Conservation (phyloP, 768 basidiomycete genomes). For the Auricularia auricula-judae region DNA sequence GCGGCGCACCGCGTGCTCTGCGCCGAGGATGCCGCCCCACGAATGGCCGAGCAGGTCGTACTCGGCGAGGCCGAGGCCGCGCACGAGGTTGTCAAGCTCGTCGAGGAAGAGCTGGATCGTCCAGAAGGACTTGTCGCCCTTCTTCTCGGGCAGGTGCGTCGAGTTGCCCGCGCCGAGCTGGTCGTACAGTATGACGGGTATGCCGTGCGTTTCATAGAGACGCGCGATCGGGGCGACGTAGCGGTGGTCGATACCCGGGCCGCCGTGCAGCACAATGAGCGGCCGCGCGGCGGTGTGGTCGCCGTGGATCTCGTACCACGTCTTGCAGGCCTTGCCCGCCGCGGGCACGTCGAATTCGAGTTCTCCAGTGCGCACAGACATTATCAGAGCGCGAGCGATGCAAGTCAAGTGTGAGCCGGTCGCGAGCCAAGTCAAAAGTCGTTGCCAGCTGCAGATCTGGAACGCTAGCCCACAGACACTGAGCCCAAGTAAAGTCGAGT, state of each 20-base stretch:
- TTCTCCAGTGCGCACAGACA: neutral
- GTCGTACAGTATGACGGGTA: slow-evolving; percentile 8
- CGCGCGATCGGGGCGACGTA: slow-evolving; percentile 5
- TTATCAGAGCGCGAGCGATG: neutral
- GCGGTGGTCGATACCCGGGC: slow-evolving; percentile 6
- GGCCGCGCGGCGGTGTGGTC: slow-evolving; percentile 17
- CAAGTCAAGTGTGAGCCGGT: too few relatives aligned
- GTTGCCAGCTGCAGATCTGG: too few relatives aligned
- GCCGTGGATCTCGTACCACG: slow-evolving; percentile 36
- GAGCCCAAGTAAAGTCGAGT: too few relatives aligned
- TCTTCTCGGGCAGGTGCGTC: slow-evolving; percentile 7
- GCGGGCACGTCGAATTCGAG: slow-evolving; percentile 13
- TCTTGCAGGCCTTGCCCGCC: slow-evolving; percentile 26
- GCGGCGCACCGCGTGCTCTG: slow-evolving; percentile 1
- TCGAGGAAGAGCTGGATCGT: slow-evolving; percentile 6
- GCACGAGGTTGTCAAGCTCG: slow-evolving; percentile 6
- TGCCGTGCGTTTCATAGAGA: neutral
- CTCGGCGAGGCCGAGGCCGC: slow-evolving; percentile 2
- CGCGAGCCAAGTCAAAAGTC: too few relatives aligned
- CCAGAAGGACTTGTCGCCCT: slow-evolving; percentile 5
- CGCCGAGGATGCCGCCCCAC: slow-evolving; percentile 6
- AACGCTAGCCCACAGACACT: too few relatives aligned
- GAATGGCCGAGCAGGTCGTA: slow-evolving; percentile 6
- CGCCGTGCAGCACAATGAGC: slow-evolving; percentile 10
- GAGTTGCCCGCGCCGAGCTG: slow-evolving; percentile 7